Evolutionary conservation across 2,329 filamentous ascomycete species (phyloP), one percentile per base, ranked within the genome.

Genomic region (Monilinia vaccinii-corymbosi): DNA sequence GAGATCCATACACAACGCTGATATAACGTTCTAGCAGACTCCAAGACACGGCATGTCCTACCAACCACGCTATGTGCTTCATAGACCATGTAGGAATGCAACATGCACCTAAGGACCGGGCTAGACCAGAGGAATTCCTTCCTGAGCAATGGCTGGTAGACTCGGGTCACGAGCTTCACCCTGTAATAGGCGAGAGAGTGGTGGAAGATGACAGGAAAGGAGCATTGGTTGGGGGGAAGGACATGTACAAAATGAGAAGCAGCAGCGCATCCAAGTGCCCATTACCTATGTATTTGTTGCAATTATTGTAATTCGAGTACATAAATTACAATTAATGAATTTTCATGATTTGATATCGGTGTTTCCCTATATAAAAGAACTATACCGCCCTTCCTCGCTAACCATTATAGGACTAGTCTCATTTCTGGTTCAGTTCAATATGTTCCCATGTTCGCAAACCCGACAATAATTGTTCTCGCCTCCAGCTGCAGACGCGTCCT

Each of bases 131-230:
- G 18, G 69, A 73, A 21, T 82, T 79, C 65, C 61, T 79, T 7
- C 79, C 75, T 0, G 78, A 80, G 47, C 75, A 79, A 6, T 82
- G 73, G 69, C 68, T 77, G 34, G 70, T 71, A 3, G 70, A 65
- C 9, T 69, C 69, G 0, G 71, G 65, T 16, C 66, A 76, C 70
- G 71, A 36, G 62, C 69, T 44, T 23, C 25, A 59, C 11, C 36
- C 47, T 18, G 11, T 45, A 14, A 44, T 46, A 21, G 23, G 23
- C 7, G 56, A n/a, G n/a, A n/a, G n/a, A n/a, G n/a, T n/a, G n/a
- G n/a, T n/a, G n/a, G n/a, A n/a, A n/a, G n/a, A n/a, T n/a, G n/a
- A n/a, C n/a, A n/a, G n/a, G n/a, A n/a, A n/a, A n/a, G n/a, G n/a
- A n/a, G n/a, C n/a, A n/a, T n/a, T n/a, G n/a, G n/a, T n/a, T n/a